Conservation (phyloP, 2,329 filamentous ascomycete species). For the Aspergillus candidus region DNA sequence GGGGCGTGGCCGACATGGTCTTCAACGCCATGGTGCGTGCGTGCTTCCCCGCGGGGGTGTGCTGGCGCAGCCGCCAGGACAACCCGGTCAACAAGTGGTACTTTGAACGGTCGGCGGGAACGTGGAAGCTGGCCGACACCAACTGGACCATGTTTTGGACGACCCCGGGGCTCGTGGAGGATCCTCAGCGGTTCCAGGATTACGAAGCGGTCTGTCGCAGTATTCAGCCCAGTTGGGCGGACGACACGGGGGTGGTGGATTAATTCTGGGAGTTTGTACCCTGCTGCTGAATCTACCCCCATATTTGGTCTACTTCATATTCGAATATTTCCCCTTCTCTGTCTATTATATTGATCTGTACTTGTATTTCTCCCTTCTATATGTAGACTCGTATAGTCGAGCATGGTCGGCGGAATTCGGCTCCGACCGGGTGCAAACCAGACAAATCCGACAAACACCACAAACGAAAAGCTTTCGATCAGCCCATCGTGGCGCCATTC, state of each 20-base stretch:
- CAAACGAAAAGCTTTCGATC: too few species aligned
- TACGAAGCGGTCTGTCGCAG: constrained; percentile 70
- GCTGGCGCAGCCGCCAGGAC: constrained; percentile 82
- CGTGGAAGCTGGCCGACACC: constrained; percentile 70
- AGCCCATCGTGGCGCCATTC: too few species aligned
- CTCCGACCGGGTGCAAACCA: too few species aligned
- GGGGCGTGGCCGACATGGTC: constrained; percentile 89
- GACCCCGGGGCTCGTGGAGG: constrained; percentile 56
- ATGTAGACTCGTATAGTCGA: too few species aligned
- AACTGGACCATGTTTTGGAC: constrained; percentile 99
- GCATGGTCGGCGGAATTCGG: too few species aligned
- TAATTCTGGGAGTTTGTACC: constrained; percentile 24
- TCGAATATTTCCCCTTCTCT: too few species aligned
- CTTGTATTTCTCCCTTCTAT: too few species aligned
- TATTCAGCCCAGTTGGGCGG: constrained; percentile 46
- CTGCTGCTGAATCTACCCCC: too few species aligned
- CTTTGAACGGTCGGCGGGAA: constrained; percentile 82
- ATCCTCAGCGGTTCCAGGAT: constrained; percentile 54
- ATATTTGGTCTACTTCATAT: too few species aligned
- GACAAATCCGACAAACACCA: too few species aligned
- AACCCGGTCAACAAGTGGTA: constrained; percentile 99
- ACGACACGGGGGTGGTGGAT: constrained; percentile 48
- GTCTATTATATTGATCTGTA: too few species aligned
- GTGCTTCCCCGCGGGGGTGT: constrained; percentile 82
- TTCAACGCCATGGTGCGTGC: constrained; percentile 92